Evolutionary conservation across 257 asterid genomes (phyloP).

Genomic region (Lithospermum erythrorhizon): DNA sequence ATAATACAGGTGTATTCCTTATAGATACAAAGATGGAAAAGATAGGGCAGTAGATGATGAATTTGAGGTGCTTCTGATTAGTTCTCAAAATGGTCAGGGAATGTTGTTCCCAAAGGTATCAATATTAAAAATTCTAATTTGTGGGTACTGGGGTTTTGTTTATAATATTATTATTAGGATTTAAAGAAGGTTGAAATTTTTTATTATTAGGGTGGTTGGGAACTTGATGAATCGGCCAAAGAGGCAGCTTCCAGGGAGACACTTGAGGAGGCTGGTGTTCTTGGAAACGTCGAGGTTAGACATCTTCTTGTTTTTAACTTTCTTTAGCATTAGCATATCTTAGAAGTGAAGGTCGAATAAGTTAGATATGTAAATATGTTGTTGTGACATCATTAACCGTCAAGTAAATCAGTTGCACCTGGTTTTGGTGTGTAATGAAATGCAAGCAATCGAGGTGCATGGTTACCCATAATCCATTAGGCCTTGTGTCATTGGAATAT

Average conservation of each 20-base stretch:
- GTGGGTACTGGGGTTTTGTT: not conserved
- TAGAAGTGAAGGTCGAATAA: too few relatives aligned
- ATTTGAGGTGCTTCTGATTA: conserved; percentile 59
- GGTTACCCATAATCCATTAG: too few relatives aligned
- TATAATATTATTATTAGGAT: not conserved
- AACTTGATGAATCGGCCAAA: conserved; percentile 54
- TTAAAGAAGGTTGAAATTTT: not conserved
- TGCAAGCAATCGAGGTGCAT: too few relatives aligned
- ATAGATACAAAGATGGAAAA: conserved; percentile 35
- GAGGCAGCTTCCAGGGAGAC: conserved; percentile 80
- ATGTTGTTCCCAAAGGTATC: conserved; percentile 85
- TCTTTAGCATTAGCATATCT: too few relatives aligned
- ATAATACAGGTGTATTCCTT: conserved; percentile 54
- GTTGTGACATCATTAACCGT: too few relatives aligned
- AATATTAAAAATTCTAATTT: not conserved
- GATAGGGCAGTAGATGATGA: conserved; percentile 20
- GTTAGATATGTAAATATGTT: too few relatives aligned
- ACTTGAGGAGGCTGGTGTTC: conserved; percentile 75
- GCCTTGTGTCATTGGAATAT: too few relatives aligned
- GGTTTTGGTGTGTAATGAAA: too few relatives aligned
- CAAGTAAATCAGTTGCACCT: too few relatives aligned
- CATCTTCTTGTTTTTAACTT: too few relatives aligned
- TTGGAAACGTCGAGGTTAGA: conserved; percentile 55
- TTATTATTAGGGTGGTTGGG: conserved; percentile 68
- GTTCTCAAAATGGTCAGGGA: conserved; percentile 46